phyloP scores from a whole-genome alignment of 2,329 filamentous ascomycete species.

The Dactylellina leptospora region DNA sequence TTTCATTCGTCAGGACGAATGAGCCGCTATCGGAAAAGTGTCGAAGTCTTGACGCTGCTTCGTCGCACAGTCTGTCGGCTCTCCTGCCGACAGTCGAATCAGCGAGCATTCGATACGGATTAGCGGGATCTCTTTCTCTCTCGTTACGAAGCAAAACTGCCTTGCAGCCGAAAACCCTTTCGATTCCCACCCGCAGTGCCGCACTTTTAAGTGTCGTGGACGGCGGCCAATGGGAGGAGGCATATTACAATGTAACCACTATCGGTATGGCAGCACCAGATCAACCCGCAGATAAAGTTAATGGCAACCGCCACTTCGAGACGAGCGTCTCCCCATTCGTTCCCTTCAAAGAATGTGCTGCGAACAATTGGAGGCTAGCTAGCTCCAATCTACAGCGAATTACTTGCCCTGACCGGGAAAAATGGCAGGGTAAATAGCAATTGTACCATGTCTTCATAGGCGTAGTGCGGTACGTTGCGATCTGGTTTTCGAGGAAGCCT shows the following conservation, averaged over 20 bases:
- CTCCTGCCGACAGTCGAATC: background rate
- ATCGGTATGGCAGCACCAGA: no score
- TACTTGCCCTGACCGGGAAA: conserved; percentile 20
- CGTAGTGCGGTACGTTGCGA: conserved; percentile 24
- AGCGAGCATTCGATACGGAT: no score
- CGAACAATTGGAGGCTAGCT: conserved; percentile 16
- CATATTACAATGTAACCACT: conserved; percentile 36
- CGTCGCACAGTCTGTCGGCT: background rate
- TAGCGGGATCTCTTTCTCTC: conserved; percentile 12
- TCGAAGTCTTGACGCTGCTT: conserved; percentile 6
- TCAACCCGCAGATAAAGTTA: conserved; percentile 31
- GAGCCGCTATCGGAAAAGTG: background rate
- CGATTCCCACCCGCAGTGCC: conserved; percentile 18
- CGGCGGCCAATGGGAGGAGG: conserved; percentile 28
- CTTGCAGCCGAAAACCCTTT: conserved; percentile 7
- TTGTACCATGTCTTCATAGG: conserved; percentile 32
- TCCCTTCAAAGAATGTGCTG: conserved; percentile 15
- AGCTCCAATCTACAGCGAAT: conserved; percentile 13
- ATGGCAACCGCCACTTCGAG: conserved; percentile 30
- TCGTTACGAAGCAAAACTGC: conserved; percentile 25
- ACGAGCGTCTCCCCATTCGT: conserved; percentile 11
- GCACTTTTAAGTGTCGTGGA: conserved; percentile 14
- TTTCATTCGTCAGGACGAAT: background rate
- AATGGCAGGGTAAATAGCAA: conserved; percentile 44
- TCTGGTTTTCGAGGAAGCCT: conserved; percentile 2